These are phyloP conservation scores for Ophiostoma quercus DNA, from an alignment of 2,329 filamentous ascomycete genomes.

Conservation along the genomic window DNA sequence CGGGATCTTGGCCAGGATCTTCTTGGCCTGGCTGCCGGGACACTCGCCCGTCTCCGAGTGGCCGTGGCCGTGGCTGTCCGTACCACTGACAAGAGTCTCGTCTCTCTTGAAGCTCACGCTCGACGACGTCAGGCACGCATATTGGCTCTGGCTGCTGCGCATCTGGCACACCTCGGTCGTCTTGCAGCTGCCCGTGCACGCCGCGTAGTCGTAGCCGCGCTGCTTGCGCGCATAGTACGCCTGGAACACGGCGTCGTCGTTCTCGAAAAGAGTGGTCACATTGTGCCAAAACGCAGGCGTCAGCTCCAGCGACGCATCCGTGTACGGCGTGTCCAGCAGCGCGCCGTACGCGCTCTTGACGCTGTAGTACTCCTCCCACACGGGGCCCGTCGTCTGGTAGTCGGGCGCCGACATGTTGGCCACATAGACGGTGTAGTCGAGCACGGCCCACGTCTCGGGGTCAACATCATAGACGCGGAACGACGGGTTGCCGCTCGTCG, in stretches of 20 bases:
- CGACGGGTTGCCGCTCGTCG: neutral
- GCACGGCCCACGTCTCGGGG: no score
- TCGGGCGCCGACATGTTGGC: no score
- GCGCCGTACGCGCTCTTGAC: no score
- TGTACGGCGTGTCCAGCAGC: no score
- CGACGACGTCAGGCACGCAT: neutral
- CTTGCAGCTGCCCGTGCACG: neutral
- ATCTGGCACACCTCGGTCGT: neutral
- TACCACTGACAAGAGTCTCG: neutral
- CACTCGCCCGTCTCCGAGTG: constrained; percentile 4
- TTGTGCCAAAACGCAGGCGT: no score
- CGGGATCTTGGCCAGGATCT: neutral
- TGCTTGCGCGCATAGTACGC: neutral
- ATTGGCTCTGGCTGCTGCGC: neutral
- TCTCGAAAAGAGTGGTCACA: neutral
- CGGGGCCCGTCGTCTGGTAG: no score
- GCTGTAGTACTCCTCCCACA: no score
- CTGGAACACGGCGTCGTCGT: neutral
- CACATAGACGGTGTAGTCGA: no score
- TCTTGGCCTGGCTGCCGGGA: neutral
- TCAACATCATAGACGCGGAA: neutral
- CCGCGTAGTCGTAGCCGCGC: neutral
- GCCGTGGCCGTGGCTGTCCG: neutral
- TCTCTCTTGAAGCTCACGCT: neutral
- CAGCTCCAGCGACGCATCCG: no score